These are phyloP conservation scores for Leucocoprinus birnbaumii DNA, from an alignment of 768 basidiomycete species.

Conservation along the genomic window DNA sequence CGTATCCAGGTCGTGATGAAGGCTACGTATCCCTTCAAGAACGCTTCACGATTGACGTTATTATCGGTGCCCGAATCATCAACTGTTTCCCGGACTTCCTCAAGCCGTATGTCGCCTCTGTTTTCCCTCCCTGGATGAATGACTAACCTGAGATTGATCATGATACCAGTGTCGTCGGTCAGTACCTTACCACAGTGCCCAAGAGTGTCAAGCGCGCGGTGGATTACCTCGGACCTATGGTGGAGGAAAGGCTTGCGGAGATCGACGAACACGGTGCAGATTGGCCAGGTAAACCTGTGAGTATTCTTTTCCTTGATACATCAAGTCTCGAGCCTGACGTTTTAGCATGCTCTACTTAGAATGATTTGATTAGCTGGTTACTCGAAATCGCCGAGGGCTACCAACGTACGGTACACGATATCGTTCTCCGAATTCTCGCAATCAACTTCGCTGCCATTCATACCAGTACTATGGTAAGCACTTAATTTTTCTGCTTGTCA, in stretches of 20 bases:
- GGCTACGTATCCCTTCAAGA: slow-evolving; percentile 22
- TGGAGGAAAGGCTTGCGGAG: slow-evolving; percentile 13
- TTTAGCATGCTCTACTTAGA: too few species aligned
- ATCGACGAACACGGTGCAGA: slow-evolving; percentile 16
- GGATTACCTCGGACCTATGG: slow-evolving; percentile 10
- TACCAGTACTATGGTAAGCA: slow-evolving; percentile 34
- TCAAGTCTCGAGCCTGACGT: too few species aligned
- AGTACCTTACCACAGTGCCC: slow-evolving; percentile 18
- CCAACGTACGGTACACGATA: slow-evolving; percentile 18
- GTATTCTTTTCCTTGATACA: background rate
- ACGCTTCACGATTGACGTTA: slow-evolving; percentile 18
- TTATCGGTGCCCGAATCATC: slow-evolving; percentile 16
- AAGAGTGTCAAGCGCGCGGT: slow-evolving; percentile 3
- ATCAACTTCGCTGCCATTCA: slow-evolving; percentile 41
- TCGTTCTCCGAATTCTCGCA: slow-evolving; percentile 27
- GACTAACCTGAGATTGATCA: too few species aligned
- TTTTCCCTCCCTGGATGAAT: too few species aligned
- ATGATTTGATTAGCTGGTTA: slow-evolving; percentile 19
- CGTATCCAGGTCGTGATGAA: slow-evolving; percentile 17
- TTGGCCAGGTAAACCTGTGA: slow-evolving; percentile 30
- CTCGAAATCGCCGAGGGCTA: slow-evolving; percentile 23
- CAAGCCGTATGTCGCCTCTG: slow-evolving; percentile 16
- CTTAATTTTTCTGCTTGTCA: too few species aligned
- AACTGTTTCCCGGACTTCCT: slow-evolving; percentile 20
- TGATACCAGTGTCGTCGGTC: slow-evolving; percentile 19